Percentiles rank a stretch among this genome's conserved stretches.
These are phyloP conservation scores for Aspergillus sergii DNA, from an alignment of 2,329 filamentous ascomycete genomes.

Conservation along the genomic window DNA sequence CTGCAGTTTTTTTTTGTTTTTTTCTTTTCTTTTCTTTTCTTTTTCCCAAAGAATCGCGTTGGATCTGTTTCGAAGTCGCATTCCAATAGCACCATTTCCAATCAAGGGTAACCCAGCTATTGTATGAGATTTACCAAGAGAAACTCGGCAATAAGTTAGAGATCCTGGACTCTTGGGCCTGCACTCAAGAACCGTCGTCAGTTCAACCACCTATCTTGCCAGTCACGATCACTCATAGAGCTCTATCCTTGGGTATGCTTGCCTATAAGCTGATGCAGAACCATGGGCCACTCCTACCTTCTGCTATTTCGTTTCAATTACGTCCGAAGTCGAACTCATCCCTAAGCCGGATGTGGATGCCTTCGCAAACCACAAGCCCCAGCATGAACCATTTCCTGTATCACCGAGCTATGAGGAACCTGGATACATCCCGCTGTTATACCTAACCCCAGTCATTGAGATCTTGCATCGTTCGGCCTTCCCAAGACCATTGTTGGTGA, in stretches of 20 bases:
- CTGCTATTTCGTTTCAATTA: not conserved
- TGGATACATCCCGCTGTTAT: not conserved
- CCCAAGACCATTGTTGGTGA: not conserved
- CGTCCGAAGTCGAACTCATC: not conserved
- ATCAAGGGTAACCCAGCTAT: conserved; percentile 21
- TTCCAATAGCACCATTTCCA: conserved; percentile 3
- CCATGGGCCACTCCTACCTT: not conserved
- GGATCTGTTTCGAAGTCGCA: not conserved
- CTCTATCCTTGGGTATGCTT: not conserved
- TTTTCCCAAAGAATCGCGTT: conserved; percentile 8
- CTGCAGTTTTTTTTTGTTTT: conserved; percentile 21
- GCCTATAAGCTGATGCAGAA: not conserved
- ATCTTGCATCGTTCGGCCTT: too few species aligned
- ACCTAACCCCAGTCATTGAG: not conserved
- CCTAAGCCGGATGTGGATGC: not conserved
- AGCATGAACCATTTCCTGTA: not conserved
- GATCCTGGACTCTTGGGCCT: not conserved
- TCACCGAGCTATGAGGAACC: not conserved
- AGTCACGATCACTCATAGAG: not conserved
- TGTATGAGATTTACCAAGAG: conserved; percentile 13
- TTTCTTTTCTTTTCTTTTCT: conserved; percentile 21
- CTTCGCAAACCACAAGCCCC: not conserved
- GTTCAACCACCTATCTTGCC: not conserved
- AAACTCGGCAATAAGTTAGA: conserved; percentile 10
- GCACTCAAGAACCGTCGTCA: not conserved